Base-by-base conservation (phyloP, 2,329 filamentous ascomycete species). In the Alternaria ethzedia region DNA sequence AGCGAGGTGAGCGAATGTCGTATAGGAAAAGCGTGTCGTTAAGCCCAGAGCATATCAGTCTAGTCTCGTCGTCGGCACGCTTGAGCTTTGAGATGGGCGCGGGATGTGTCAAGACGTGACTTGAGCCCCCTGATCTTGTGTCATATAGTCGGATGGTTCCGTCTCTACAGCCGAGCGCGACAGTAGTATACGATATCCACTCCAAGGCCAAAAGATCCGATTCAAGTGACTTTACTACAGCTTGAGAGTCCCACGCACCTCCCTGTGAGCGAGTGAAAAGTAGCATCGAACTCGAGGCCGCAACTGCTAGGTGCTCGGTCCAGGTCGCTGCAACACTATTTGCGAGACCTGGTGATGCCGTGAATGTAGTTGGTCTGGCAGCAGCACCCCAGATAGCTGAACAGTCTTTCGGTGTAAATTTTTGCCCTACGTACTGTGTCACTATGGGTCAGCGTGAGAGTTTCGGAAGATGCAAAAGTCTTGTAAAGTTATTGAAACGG, bases 141-240 rank as follows among this genome's bases (percentile, higher is more conserved):
- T 81, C 78, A 60, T 78, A 75, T 32, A 80, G 66, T 17, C 68
- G 64, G 5, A 83, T 75, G 4, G 63, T 72, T 10, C 75, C 75
- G 30, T 79, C 69, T 5, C 80, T 73, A 15, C 70, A 69, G 8
- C 80, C 80, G 3, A 76, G 59, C 2, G 72, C 72, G 20, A 82
- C 43, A 7, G 72, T 73, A 8, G 65, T 77, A 11, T 69, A 64
- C 1, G 68, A 72, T 3, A 80, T 65, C 79, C 79, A 82, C 20
- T 75, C 68, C 5, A 81, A 44, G 0, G 78, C 67, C 9, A 79
- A 67, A 12, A 80, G 66, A 43, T 81, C 78, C 6, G 72, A 66
- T 0, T 63, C n/a, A 1, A 71, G 51, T 7, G 61, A 44, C n/a
- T 68, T 41, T 2, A 69, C 49, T 0, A 51, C 49, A 1, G 57